These are phyloP conservation scores for Quillaja saponaria DNA, from an alignment of 306 rosid genomes.

Conservation along the genomic window DNA sequence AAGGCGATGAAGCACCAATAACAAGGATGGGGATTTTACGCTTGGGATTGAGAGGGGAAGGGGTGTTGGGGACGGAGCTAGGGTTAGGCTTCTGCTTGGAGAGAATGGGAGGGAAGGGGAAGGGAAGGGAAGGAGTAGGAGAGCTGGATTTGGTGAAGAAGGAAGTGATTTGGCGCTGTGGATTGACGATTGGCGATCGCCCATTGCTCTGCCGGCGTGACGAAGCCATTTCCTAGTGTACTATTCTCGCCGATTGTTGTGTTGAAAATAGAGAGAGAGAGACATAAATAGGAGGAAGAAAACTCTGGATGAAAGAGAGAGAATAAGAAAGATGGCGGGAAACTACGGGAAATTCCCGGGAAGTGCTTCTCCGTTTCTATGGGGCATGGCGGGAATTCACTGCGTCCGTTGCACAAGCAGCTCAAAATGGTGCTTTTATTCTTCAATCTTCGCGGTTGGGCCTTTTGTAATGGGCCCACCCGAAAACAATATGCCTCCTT, in stretches of 20 bases:
- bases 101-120: constrained; percentile 19
- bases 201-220: constrained; percentile 73
- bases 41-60: constrained; percentile 63
- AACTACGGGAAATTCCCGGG: constrained; percentile 28
- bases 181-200: constrained; percentile 73
- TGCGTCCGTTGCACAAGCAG: no score
- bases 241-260: no score
- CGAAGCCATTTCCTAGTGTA: constrained; percentile 58
- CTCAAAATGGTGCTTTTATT: no score
- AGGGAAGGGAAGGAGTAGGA: constrained; percentile 19
- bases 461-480: no score
- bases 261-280: background rate
- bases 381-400: constrained; percentile 33
- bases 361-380: no score
- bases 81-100: constrained; percentile 35
- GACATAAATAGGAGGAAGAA: background rate
- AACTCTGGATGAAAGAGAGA: background rate
- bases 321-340: constrained; percentile 39
- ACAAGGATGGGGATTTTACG: constrained; percentile 51
- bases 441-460: no score
- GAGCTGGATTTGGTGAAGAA: constrained; percentile 73
- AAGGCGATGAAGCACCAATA: constrained; percentile 43
- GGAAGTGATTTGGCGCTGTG: constrained; percentile 81
- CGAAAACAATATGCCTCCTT: no score
- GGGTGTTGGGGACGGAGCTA: constrained; percentile 42